Evolutionary conservation across 805 yeast genomes (phyloP).

Genomic region (Candida broadrunensis): DNA sequence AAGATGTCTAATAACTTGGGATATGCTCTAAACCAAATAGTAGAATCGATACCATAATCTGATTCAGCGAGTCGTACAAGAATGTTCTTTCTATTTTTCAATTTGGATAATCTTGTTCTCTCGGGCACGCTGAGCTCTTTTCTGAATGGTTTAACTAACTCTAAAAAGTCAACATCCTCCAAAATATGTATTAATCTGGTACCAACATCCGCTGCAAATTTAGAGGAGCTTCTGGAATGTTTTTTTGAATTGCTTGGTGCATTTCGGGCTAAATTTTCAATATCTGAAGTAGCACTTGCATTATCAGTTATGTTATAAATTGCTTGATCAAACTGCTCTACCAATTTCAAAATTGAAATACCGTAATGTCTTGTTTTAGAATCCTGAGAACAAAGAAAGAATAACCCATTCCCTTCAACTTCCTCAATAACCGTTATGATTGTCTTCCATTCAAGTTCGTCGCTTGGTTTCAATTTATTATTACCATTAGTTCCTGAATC

Average conservation of each 20-base stretch:
- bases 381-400: conserved; percentile 88
- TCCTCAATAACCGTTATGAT: conserved; percentile 87
- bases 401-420: conserved; percentile 92
- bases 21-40: conserved; percentile 90
- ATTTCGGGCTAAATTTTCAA: too few species aligned
- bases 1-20: conserved; percentile 71
- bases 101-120: conserved; percentile 61
- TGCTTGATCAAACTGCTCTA: conserved; percentile 86
- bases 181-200: conserved; percentile 73
- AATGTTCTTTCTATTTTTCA: conserved; percentile 63
- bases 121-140: conserved; percentile 71
- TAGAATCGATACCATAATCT: conserved; percentile 92
- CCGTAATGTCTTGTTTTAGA: conserved; percentile 72
- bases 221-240: conserved; percentile 61
- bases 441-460: conserved; percentile 72
- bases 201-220: conserved; percentile 77
- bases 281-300: conserved; percentile 9
- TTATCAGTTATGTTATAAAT: conserved; percentile 51
- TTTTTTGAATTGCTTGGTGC: conserved; percentile 11
- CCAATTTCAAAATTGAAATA: conserved; percentile 66
- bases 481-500: neutral
- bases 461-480: conserved; percentile 34
- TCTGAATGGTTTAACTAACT: conserved; percentile 52
- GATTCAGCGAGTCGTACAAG: conserved; percentile 82
- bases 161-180: conserved; percentile 66